These are phyloP conservation scores for Plasmodium berghei DNA, from an alignment of 169 alveolate species.

Conservation along the genomic window DNA sequence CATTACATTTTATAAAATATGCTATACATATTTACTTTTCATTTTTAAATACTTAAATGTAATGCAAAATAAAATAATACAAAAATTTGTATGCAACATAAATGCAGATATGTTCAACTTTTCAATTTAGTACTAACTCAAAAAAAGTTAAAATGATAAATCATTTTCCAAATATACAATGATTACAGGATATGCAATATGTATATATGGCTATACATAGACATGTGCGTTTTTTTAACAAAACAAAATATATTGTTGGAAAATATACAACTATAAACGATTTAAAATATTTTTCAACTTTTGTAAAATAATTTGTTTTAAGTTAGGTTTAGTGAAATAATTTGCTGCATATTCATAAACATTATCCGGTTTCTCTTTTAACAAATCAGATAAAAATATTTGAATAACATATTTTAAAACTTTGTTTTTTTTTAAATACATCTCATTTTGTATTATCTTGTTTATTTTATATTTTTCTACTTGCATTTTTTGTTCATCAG, in stretches of 20 bases:
- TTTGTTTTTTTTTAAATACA: conserved; percentile 65
- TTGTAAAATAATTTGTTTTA: conserved; percentile 7
- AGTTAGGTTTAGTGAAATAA: conserved; percentile 46
- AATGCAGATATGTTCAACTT: no score
- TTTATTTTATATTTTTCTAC: conserved; percentile 42
- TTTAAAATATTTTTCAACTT: conserved; percentile 12
- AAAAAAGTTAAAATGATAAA: no score
- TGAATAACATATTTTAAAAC: conserved; percentile 45
- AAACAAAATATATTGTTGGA: no score
- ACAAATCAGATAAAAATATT: conserved; percentile 37
- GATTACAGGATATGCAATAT: neutral
- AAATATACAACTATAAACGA: neutral
- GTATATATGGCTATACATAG: neutral
- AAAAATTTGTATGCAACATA: no score
- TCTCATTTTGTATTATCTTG: conserved; percentile 56
- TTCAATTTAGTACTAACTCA: no score
- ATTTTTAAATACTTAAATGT: no score
- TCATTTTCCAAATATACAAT: no score
- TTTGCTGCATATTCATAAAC: conserved; percentile 50
- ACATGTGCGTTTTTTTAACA: neutral
- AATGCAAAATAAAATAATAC: no score
- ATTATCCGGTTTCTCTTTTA: conserved; percentile 57
- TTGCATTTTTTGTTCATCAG: conserved; percentile 37
- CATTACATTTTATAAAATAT: no score
- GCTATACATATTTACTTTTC: no score